Percentiles rank a stretch among this genome's conserved stretches.
phyloP scores from a whole-genome alignment of 2,329 filamentous ascomycete species.

The Rasamsonia emersonii region DNA sequence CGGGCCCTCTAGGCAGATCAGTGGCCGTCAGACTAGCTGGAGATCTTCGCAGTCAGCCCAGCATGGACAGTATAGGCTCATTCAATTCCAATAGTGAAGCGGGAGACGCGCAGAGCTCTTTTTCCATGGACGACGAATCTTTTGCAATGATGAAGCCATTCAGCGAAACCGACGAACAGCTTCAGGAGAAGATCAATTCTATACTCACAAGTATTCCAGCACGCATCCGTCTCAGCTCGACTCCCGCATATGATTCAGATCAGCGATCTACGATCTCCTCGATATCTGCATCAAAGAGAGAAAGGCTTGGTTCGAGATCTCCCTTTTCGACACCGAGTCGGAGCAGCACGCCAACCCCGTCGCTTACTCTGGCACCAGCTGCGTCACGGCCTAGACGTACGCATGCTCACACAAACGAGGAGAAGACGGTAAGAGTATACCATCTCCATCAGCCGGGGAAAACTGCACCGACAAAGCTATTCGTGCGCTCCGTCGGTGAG shows the following conservation, averaged over 20 bases:
- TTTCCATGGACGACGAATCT: conserved; percentile 16
- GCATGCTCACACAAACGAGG: conserved; percentile 33
- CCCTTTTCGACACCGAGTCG: conserved; percentile 27
- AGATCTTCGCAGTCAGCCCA: conserved; percentile 7
- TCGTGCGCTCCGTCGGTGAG: conserved; percentile 86
- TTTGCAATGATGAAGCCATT: conserved; percentile 36
- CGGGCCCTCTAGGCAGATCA: too few species aligned
- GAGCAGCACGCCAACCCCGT: conserved; percentile 54
- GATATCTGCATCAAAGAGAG: conserved; percentile 30
- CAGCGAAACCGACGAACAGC: conserved; percentile 51
- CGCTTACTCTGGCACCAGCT: conserved; percentile 60
- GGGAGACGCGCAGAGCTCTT: conserved; percentile 8
- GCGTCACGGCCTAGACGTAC: conserved; percentile 24
- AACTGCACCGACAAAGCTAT: conserved; percentile 85
- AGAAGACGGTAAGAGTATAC: conserved; percentile 80
- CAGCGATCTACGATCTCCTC: conserved; percentile 24
- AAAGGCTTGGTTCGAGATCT: conserved; percentile 29
- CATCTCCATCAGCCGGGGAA: conserved; percentile 78
- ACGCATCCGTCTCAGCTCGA: conserved; percentile 62
- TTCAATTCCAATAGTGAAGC: conserved; percentile 5
- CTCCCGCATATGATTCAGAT: conserved; percentile 31
- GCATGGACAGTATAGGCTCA: conserved; percentile 9
- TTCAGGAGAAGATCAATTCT: conserved; percentile 71
- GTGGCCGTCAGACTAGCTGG: too few species aligned
- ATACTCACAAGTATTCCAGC: conserved; percentile 71